Evolutionary conservation across 306 rosid genomes (phyloP), one percentile per base, ranked within the genome.

Genomic region (Aeschynomene evenia): DNA sequence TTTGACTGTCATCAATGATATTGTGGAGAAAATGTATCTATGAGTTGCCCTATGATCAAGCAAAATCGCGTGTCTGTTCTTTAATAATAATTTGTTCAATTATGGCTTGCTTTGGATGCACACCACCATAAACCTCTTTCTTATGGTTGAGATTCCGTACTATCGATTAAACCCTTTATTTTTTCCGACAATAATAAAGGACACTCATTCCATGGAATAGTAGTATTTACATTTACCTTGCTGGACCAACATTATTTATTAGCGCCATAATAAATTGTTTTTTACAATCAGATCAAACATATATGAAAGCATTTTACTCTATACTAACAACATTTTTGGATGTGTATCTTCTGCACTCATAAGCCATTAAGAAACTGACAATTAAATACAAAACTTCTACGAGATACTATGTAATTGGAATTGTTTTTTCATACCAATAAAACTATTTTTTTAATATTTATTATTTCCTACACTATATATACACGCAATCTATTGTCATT

Each of bases 51-150:
- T 50, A 19, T 34, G 36, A 19, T 34, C 12, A 66, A 56, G 79
- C 29, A 36, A 73, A 75, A 52, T 26, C 13, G 57, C 39, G 59
- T 48, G 59, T 48, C 57, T 28, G 62, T 34, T 58, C 46, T 37
- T 9, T 39, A 61, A 64, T 39, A 61, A 64, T 50, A 34, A 45
- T 33, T 59, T 23, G 12, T 34, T 37, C 45, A 74, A 57, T 76
- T 48, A 73, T 73, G 77, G 39, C 59, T 79, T 69, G 54, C 82
- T 76, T 76, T 12, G 11, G 63, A 22, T 29, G 34, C 79, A 73
- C 55, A 19, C 61, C 52, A 28, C 53, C 34, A 13, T 20, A 36
- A 28, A 5, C 11, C 2, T 0, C 1, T 9, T 6, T 0, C 0
- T 0, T 11, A 2, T 37, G 2, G 43, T 37, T 37, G 43, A 11